These are phyloP conservation scores for Scedosporium aurantiacum DNA, from an alignment of 2,329 filamentous ascomycete species.

Conservation along the genomic window DNA sequence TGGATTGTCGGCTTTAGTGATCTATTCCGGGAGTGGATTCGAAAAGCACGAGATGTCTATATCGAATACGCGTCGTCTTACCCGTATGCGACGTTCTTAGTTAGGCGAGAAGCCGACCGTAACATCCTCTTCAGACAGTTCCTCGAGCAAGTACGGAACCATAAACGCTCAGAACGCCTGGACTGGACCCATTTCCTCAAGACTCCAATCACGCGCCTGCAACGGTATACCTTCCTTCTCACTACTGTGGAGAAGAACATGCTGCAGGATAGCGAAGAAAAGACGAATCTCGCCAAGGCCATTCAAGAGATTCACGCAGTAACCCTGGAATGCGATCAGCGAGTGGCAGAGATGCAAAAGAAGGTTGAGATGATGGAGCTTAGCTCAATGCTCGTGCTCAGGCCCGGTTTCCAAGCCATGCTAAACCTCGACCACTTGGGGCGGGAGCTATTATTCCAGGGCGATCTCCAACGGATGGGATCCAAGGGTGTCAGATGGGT, in stretches of 20 bases:
- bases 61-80: slow-evolving; percentile 86
- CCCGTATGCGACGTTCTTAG: slow-evolving; percentile 69
- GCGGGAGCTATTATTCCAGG: slow-evolving; percentile 76
- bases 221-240: slow-evolving; percentile 78
- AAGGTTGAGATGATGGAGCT: slow-evolving; percentile 84
- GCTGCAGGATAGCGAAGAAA: slow-evolving; percentile 76
- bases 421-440: slow-evolving; percentile 92
- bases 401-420: slow-evolving; percentile 79
- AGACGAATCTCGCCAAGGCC: slow-evolving; percentile 68
- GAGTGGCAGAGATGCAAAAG: slow-evolving; percentile 84
- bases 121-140: slow-evolving; percentile 84
- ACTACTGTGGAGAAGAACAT: slow-evolving; percentile 77
- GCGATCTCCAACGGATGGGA: slow-evolving; percentile 80
- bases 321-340: slow-evolving; percentile 80
- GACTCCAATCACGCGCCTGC: slow-evolving; percentile 80
- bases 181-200: slow-evolving; percentile 95
- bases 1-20: slow-evolving; percentile 93
- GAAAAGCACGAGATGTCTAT: slow-evolving; percentile 81
- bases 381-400: slow-evolving; percentile 68
- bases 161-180: slow-evolving; percentile 70
- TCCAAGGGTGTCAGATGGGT: slow-evolving; percentile 86
- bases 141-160: slow-evolving; percentile 64
- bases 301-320: slow-evolving; percentile 88
- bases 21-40: slow-evolving; percentile 95
- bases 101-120: slow-evolving; percentile 72